A percentile compares a stretch with the other conserved stretches of the same genome.
Conservation (phyloP, 1,284 basidiomycete genomes). For the Schizophyllum amplum region DNA sequence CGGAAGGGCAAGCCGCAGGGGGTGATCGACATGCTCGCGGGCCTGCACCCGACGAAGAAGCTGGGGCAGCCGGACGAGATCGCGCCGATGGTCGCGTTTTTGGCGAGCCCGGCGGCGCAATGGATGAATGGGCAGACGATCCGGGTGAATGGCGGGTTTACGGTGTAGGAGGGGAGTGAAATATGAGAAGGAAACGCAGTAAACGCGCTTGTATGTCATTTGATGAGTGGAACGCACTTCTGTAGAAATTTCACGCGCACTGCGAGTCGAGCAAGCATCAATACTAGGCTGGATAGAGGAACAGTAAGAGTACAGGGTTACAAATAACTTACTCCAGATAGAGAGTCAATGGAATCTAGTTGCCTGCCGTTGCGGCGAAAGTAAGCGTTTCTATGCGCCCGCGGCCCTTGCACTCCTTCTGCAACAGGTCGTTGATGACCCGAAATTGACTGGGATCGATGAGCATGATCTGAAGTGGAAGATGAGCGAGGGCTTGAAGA, state of each 20-base stretch:
- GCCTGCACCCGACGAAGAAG: conserved; percentile 36
- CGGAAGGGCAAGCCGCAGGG: conserved; percentile 41
- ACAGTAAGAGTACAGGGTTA: background rate
- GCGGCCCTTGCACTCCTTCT: conserved; percentile 83
- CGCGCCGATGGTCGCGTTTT: conserved; percentile 41
- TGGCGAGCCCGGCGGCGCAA: conserved; percentile 40
- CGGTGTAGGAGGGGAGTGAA: too few relatives aligned
- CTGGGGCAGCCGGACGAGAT: conserved; percentile 48
- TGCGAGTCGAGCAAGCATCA: too few relatives aligned
- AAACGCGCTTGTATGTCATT: too few relatives aligned
- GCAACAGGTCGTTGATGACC: conserved; percentile 82
- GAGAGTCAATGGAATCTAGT: conserved; percentile 3
- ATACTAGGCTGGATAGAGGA: conserved; percentile 20
- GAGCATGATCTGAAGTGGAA: conserved; percentile 58
- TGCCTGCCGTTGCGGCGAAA: conserved; percentile 52
- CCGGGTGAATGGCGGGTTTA: too few relatives aligned
- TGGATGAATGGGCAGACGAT: conserved; percentile 60
- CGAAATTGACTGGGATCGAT: conserved; percentile 94
- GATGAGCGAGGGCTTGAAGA: conserved; percentile 6
- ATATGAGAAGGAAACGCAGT: too few relatives aligned
- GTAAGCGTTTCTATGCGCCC: conserved; percentile 79
- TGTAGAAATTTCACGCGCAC: too few relatives aligned
- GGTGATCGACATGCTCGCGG: conserved; percentile 36
- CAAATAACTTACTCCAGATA: background rate
- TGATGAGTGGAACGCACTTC: too few relatives aligned